Base-by-base conservation (phyloP, 345 rosid species). In the Laguncularia racemosa region DNA sequence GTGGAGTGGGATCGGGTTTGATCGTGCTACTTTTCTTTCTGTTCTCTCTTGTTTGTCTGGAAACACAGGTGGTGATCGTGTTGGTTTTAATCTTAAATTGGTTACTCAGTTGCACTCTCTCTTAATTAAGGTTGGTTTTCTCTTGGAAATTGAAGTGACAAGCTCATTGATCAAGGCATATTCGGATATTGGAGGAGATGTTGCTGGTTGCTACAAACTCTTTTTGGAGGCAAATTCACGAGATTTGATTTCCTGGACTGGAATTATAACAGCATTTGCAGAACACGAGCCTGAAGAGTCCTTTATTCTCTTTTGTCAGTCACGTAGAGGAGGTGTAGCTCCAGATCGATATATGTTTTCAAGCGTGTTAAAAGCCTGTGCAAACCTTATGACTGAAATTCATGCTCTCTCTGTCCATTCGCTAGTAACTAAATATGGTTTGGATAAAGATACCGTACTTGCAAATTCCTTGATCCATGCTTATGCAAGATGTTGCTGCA, bases 291-390 rank as follows among this genome's bases (percentile, higher is more conserved):
- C 98, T 1, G 84, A 71, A 67, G 75, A 63, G 54, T 84, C 96
- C 17, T 62, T 91, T 54, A 68, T 77, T 64, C 80, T 91, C 63
- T 85, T 80, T 61, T 62, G 80, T 50, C 75, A 77, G 69, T 66
- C 82, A 67, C 68, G 58, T 15, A 68, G 60, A 23, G 82, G 82
- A 66, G 82, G 62, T 17, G 52, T 84, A 43, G 62, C 23, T 60
- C 95, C 95, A 14, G 98, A 91, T 67, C 67, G 88, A 78, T 86
- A 75, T 74, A 82, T 92, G 20, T 88, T 80, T 71, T 88, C 98
- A 20, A 84, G 75, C 48, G 73, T 79, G 21, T 59, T 91, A 15
- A 91, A 91, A 80, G 88, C 96, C 58, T 85, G 95, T 70, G 89
- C 92, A 10, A 81, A 90, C 63, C 82, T 91, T 52, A 76, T 80